Percentiles rank a stretch among this genome's conserved stretches.
Evolutionary conservation across 2,329 filamentous ascomycete species (phyloP).

Genomic region (Lizonia empirigonia): DNA sequence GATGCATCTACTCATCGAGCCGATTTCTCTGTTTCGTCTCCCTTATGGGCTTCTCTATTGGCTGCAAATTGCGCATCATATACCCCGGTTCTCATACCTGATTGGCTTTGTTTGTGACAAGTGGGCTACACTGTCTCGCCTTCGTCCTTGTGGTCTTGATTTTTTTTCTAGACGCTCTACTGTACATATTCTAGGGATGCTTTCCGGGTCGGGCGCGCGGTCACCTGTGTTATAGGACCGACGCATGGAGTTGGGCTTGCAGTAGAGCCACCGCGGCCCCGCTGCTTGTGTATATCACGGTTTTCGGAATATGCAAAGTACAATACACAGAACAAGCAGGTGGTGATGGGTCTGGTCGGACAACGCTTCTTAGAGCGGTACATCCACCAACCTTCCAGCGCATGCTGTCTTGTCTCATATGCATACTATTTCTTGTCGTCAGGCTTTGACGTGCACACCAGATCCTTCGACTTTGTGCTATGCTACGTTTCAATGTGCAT

Average conservation of each 20-base stretch:
- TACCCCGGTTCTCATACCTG: constrained; percentile 26
- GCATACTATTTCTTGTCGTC: not conserved
- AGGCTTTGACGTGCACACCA: not conserved
- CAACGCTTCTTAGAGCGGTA: constrained; percentile 2
- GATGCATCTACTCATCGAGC: constrained; percentile 4
- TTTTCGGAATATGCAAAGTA: constrained; percentile 9
- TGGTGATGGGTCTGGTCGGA: not conserved
- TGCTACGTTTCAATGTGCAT: constrained; percentile 8
- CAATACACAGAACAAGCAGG: constrained; percentile 9
- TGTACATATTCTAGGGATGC: constrained; percentile 15
- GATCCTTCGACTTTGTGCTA: constrained; percentile 1
- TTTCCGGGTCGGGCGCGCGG: constrained; percentile 5
- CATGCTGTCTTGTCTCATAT: constrained; percentile 9
- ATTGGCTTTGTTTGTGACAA: constrained; percentile 9
- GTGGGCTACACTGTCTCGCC: constrained; percentile 7
- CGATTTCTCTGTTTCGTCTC: constrained; percentile 15
- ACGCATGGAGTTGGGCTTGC: constrained; percentile 17
- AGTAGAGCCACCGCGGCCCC: constrained; percentile 10
- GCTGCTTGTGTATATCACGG: constrained; percentile 20
- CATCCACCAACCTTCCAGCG: constrained; percentile 7
- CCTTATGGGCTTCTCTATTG: constrained; percentile 18
- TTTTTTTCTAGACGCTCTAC: constrained; percentile 3
- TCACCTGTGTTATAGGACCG: constrained; percentile 7
- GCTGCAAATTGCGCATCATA: constrained; percentile 29
- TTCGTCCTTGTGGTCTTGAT: constrained; percentile 2